Percentiles rank a stretch among this genome's conserved stretches.
Evolutionary conservation across 1,139 yeast species (phyloP).

Genomic region (Hemisphaericaspora lyxosophila): DNA sequence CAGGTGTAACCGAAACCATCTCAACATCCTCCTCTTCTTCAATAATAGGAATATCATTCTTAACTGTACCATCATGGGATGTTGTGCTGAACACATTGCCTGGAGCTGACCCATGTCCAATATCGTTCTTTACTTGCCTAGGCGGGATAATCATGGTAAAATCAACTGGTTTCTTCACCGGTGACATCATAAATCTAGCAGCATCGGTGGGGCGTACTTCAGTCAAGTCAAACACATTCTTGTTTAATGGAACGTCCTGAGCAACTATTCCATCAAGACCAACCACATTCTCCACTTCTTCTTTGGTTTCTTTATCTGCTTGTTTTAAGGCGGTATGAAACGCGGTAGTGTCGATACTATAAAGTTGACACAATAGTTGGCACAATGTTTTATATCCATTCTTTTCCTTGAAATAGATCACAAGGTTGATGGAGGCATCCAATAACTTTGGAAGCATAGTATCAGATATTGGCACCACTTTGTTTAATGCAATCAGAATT

Average conservation of each 20-base stretch:
- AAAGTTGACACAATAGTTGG: slow-evolving; percentile 27
- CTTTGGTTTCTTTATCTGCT: slow-evolving; percentile 25
- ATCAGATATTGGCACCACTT: slow-evolving; percentile 36
- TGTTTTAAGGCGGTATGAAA: slow-evolving; percentile 29
- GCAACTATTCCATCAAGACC: slow-evolving; percentile 31
- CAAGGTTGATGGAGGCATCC: slow-evolving; percentile 32
- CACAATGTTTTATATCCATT: slow-evolving; percentile 26
- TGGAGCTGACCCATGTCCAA: slow-evolving; percentile 1
- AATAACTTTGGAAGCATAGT: slow-evolving; percentile 29
- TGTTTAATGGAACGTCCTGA: slow-evolving; percentile 16
- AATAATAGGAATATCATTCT: background rate
- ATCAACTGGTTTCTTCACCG: slow-evolving; percentile 31
- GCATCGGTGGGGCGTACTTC: slow-evolving; percentile 22
- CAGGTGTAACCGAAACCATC: background rate
- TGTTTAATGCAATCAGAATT: slow-evolving; percentile 26
- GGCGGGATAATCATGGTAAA: slow-evolving; percentile 40
- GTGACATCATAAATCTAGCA: slow-evolving; percentile 22
- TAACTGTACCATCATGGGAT: background rate
- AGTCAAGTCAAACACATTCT: slow-evolving; percentile 27
- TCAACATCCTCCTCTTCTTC: background rate
- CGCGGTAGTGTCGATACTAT: slow-evolving; percentile 29
- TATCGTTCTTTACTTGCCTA: slow-evolving; percentile 6
- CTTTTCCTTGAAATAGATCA: slow-evolving; percentile 34
- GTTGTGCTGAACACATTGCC: too few relatives aligned
- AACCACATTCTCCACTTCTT: slow-evolving; percentile 34